Percentiles rank a stretch among this genome's conserved stretches.
phyloP scores from a whole-genome alignment of 352 stramenopile species.

The Globisporangium abappressorium region DNA sequence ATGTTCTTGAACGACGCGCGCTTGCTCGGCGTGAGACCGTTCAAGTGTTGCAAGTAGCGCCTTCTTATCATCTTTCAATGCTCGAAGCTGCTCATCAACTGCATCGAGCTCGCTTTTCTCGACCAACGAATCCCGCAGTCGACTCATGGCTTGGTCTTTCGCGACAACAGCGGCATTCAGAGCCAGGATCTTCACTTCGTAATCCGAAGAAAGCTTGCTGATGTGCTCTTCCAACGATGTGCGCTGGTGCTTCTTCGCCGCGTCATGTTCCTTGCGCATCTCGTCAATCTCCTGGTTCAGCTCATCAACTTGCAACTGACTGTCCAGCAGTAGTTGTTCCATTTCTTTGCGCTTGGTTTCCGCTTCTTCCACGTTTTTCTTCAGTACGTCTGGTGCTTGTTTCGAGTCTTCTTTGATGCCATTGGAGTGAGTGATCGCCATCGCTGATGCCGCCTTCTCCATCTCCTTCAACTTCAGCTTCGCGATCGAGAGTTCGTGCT shows the following conservation, averaged over 20 bases:
- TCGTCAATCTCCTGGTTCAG: slow-evolving; percentile 51
- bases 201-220: slow-evolving; percentile 43
- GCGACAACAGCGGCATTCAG: slow-evolving; percentile 39
- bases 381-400: slow-evolving; percentile 15
- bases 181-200: slow-evolving; percentile 40
- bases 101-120: slow-evolving; percentile 47
- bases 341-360: slow-evolving; percentile 42
- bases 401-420: slow-evolving; percentile 25
- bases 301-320: slow-evolving; percentile 49
- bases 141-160: slow-evolving; percentile 46
- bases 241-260: slow-evolving; percentile 36
- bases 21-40: slow-evolving; percentile 35
- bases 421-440: background rate
- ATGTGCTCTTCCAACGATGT: slow-evolving; percentile 37
- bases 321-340: slow-evolving; percentile 49
- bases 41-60: slow-evolving; percentile 43
- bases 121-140: slow-evolving; percentile 40
- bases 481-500: slow-evolving; percentile 57
- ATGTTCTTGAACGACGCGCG: slow-evolving; percentile 27
- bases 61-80: slow-evolving; percentile 49
- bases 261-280: slow-evolving; percentile 35
- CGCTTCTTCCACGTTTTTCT: slow-evolving; percentile 11
- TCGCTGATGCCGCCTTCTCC: slow-evolving; percentile 36
- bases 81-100: slow-evolving; percentile 38
- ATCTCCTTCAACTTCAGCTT: slow-evolving; percentile 64